Evolutionary conservation across 352 stramenopile species (phyloP).

Genomic region (Globisporangium takayamanum): DNA sequence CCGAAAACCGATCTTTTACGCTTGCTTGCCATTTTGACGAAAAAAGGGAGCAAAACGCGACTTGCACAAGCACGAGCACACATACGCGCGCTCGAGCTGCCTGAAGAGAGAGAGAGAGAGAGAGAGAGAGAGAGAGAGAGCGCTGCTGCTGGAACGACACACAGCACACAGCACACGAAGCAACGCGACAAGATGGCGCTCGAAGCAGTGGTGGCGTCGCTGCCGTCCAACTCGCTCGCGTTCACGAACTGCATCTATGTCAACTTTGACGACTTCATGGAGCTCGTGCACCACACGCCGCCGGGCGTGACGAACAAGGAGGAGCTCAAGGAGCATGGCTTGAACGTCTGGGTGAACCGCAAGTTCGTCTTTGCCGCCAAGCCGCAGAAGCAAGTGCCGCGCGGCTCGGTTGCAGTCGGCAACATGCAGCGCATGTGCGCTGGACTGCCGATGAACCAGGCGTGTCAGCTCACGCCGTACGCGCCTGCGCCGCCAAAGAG

Average conservation of each 20-base stretch:
- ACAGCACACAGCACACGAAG: background rate
- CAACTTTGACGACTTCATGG: slow-evolving; percentile 66
- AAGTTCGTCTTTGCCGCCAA: slow-evolving; percentile 81
- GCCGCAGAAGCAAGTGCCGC: slow-evolving; percentile 58
- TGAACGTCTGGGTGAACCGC: slow-evolving; percentile 79
- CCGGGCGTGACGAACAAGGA: slow-evolving; percentile 60
- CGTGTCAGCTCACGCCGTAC: slow-evolving; percentile 60
- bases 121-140: too few relatives aligned
- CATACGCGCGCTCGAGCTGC: background rate
- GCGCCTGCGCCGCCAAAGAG: slow-evolving; percentile 34
- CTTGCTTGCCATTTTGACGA: background rate
- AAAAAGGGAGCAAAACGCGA: slow-evolving; percentile 1
- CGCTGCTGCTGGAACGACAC: too few relatives aligned
- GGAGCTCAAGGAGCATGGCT: slow-evolving; percentile 56
- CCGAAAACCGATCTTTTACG: slow-evolving; percentile 2
- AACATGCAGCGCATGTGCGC: slow-evolving; percentile 78
- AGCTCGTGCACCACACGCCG: slow-evolving; percentile 56
- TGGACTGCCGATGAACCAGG: slow-evolving; percentile 55
- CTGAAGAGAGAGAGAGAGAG: too few relatives aligned
- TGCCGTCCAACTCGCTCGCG: slow-evolving; percentile 71
- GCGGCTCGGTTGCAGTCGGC: slow-evolving; percentile 56
- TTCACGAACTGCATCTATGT: slow-evolving; percentile 85
- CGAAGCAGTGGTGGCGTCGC: slow-evolving; percentile 49
- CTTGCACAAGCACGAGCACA: background rate
- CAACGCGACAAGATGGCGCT: slow-evolving; percentile 32